Evolutionary conservation across 179 eudicot species (phyloP).

Genomic region (Beta macrorhiza): DNA sequence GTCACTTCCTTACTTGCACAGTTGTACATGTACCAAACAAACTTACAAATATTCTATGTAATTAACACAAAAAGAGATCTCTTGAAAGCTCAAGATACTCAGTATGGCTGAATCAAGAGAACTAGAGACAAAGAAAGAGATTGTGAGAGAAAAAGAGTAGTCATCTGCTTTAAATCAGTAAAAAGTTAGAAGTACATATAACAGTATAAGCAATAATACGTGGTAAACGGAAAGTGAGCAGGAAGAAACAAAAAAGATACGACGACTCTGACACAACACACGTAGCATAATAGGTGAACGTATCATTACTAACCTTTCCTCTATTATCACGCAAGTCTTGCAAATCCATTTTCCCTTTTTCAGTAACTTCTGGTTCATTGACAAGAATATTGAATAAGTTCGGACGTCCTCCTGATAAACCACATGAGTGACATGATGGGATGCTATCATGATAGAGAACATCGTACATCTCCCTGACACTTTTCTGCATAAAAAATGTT

Average conservation of each 20-base stretch:
- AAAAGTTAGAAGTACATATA: background rate
- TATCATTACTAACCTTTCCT: conserved; percentile 34
- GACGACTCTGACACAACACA: background rate
- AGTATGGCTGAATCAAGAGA: no score
- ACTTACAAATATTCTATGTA: background rate
- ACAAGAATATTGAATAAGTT: conserved; percentile 35
- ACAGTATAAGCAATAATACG: background rate
- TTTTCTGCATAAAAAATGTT: conserved; percentile 30
- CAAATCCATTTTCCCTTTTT: conserved; percentile 25
- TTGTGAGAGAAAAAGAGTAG: no score
- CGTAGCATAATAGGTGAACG: background rate
- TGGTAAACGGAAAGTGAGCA: background rate
- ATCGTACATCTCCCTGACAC: conserved; percentile 42
- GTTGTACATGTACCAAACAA: background rate
- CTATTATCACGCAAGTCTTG: conserved; percentile 26
- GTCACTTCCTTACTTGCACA: background rate
- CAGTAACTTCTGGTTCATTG: conserved; percentile 27
- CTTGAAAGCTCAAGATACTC: background rate
- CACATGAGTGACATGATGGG: conserved; percentile 31
- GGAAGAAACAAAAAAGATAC: background rate
- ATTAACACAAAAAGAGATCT: background rate
- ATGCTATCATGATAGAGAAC: conserved; percentile 30
- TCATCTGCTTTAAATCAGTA: background rate
- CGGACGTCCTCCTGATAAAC: conserved; percentile 17
- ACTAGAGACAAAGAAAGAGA: no score